phyloP scores from a whole-genome alignment of 2,329 filamentous ascomycete species.

The Epichloe aotearoae region DNA sequence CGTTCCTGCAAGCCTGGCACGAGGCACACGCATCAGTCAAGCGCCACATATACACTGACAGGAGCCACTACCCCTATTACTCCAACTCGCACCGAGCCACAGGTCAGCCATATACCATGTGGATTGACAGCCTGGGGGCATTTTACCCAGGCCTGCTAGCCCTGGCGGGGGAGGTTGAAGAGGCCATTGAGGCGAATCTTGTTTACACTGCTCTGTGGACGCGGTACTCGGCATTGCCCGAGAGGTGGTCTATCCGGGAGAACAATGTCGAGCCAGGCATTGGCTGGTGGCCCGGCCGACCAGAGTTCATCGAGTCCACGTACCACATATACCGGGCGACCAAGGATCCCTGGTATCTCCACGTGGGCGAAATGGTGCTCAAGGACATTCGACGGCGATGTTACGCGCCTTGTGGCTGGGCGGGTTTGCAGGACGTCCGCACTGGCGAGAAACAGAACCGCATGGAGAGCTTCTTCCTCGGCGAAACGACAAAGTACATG shows the following conservation, averaged over 20 bases:
- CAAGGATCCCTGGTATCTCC: conserved; percentile 87
- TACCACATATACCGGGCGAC: conserved; percentile 94
- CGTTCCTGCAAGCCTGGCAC: conserved; percentile 74
- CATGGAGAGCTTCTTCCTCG: conserved; percentile 98
- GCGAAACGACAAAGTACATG: conserved; percentile 91
- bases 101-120: conserved; percentile 76
- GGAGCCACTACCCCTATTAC: conserved; percentile 75
- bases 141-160: conserved; percentile 87
- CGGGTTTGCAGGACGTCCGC: conserved; percentile 70
- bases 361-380: conserved; percentile 91
- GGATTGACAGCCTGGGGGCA: conserved; percentile 87
- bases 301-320: conserved; percentile 93
- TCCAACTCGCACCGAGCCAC: conserved; percentile 81
- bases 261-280: conserved; percentile 76
- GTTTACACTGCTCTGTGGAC: conserved; percentile 92
- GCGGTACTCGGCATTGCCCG: conserved; percentile 82
- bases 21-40: conserved; percentile 78
- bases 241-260: conserved; percentile 81
- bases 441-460: conserved; percentile 80
- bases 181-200: conserved; percentile 80
- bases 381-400: conserved; percentile 79
- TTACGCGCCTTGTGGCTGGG: conserved; percentile 86
- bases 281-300: conserved; percentile 88
- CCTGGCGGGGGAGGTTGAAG: conserved; percentile 77
- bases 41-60: conserved; percentile 73